phyloP scores from a whole-genome alignment of 768 basidiomycete genomes.

The Phaeotremella fagi region DNA sequence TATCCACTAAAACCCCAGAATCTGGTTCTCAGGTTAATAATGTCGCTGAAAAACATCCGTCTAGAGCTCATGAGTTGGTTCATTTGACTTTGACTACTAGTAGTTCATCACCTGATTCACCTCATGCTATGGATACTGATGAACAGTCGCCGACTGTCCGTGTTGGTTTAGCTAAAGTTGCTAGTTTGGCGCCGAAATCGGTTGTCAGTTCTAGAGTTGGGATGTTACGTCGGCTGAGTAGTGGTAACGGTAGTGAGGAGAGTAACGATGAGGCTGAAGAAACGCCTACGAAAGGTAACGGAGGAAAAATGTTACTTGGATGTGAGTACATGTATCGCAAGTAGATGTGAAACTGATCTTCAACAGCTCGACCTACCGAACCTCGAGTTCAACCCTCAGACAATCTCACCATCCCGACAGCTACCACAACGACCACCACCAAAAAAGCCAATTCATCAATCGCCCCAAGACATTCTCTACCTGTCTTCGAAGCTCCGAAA shows the following conservation, averaged over 20 bases:
- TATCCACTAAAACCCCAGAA: background rate
- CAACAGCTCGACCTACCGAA: background rate
- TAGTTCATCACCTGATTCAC: slow-evolving; percentile 18
- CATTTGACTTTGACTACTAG: slow-evolving; percentile 30
- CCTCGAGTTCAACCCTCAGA: background rate
- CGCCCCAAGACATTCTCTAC: slow-evolving; percentile 37
- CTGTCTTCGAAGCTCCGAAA: slow-evolving; percentile 33
- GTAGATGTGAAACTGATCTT: background rate
- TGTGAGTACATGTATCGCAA: slow-evolving; percentile 18
- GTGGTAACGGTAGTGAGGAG: slow-evolving; percentile 26
- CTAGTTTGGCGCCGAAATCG: slow-evolving; percentile 2
- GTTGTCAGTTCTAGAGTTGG: slow-evolving; percentile 23
- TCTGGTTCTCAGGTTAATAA: background rate
- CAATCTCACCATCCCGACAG: no score
- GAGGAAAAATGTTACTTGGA: slow-evolving; percentile 18
- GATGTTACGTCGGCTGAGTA: slow-evolving; percentile 29
- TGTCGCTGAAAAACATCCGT: no score
- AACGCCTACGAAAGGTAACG: slow-evolving; percentile 43
- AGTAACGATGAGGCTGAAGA: slow-evolving; percentile 36
- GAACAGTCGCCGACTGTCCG: slow-evolving; percentile 37
- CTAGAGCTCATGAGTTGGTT: no score
- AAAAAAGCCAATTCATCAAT: slow-evolving; percentile 10
- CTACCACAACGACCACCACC: background rate
- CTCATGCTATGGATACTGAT: slow-evolving; percentile 18
- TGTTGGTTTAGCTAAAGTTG: slow-evolving; percentile 9